Conservation (phyloP, 2,329 filamentous ascomycete genomes). For the Fusarium metavorans region DNA sequence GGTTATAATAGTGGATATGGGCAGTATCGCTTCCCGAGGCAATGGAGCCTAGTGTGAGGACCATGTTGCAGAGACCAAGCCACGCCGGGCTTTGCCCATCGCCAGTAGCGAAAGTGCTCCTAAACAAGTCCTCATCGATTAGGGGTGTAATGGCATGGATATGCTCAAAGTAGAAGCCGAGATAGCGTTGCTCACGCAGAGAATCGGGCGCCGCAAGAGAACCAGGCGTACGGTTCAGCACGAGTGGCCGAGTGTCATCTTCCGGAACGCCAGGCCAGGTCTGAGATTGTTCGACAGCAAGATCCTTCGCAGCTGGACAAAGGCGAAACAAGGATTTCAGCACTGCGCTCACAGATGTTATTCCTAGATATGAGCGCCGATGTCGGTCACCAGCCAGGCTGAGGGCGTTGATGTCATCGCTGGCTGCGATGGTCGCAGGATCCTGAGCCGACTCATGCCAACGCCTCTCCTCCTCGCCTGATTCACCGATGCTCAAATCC, state of each 20-base stretch:
- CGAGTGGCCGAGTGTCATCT: background rate
- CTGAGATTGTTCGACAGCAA: constrained; percentile 42
- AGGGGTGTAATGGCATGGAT: constrained; percentile 71
- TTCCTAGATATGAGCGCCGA: constrained; percentile 70
- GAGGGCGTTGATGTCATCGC: constrained; percentile 50
- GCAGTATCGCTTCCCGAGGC: constrained; percentile 66
- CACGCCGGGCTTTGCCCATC: constrained; percentile 67
- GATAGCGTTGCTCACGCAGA: constrained; percentile 53
- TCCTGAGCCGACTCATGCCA: constrained; percentile 47
- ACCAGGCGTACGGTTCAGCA: background rate
- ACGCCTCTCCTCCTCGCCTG: constrained; percentile 40
- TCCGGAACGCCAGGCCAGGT: constrained; percentile 33
- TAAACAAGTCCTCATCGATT: constrained; percentile 70
- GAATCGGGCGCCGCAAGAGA: constrained; percentile 57
- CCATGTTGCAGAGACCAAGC: constrained; percentile 72
- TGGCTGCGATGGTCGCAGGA: constrained; percentile 35
- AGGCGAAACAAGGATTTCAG: constrained; percentile 67
- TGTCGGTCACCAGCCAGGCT: constrained; percentile 63
- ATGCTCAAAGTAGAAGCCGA: constrained; percentile 72
- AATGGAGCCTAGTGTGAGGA: constrained; percentile 71
- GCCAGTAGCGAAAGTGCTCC: constrained; percentile 64
- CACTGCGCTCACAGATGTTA: constrained; percentile 73
- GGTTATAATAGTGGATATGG: constrained; percentile 68
- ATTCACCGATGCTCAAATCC: constrained; percentile 37
- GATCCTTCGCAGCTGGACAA: constrained; percentile 46